Percentiles rank a stretch among this genome's conserved stretches.
These are phyloP conservation scores for Trypanosoma platydactyli DNA, from an alignment of 208 protist species.

Conservation along the genomic window DNA sequence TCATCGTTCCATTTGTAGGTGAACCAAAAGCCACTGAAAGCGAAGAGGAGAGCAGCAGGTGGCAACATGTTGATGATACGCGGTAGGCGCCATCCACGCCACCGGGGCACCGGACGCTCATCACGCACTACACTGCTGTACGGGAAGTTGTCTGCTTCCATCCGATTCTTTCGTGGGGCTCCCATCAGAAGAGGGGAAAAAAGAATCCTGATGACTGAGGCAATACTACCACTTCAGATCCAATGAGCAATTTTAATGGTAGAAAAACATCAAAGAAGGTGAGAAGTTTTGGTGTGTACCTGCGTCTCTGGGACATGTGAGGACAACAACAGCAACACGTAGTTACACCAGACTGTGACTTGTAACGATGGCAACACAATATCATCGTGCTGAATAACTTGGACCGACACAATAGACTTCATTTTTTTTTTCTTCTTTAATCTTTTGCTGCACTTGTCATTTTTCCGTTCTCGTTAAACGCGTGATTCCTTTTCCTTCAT, in stretches of 20 bases:
- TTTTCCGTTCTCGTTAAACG: too few relatives aligned
- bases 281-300: too few relatives aligned
- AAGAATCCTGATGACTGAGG: conserved; percentile 7
- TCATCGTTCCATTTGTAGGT: conserved; percentile 73
- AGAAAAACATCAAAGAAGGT: too few relatives aligned
- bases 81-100: conserved; percentile 18
- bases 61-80: conserved; percentile 41
- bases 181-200: conserved; percentile 13
- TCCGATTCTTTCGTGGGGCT: neutral
- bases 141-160: conserved; percentile 12
- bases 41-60: conserved; percentile 61
- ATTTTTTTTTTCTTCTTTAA: neutral
- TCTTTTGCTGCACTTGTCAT: too few relatives aligned
- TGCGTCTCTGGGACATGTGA: neutral
- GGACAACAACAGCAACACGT: neutral
- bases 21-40: conserved; percentile 57
- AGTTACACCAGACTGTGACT: too few relatives aligned
- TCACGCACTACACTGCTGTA: conserved; percentile 22
- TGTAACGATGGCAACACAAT: too few relatives aligned
- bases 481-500: too few relatives aligned
- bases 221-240: too few relatives aligned
- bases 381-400: too few relatives aligned
- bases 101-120: conserved; percentile 5
- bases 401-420: too few relatives aligned
- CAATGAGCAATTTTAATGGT: too few relatives aligned